Percentiles rank a stretch among this genome's conserved stretches.
Evolutionary conservation across 352 stramenopile genomes (phyloP).

Genomic region (Phytophthora pisi): DNA sequence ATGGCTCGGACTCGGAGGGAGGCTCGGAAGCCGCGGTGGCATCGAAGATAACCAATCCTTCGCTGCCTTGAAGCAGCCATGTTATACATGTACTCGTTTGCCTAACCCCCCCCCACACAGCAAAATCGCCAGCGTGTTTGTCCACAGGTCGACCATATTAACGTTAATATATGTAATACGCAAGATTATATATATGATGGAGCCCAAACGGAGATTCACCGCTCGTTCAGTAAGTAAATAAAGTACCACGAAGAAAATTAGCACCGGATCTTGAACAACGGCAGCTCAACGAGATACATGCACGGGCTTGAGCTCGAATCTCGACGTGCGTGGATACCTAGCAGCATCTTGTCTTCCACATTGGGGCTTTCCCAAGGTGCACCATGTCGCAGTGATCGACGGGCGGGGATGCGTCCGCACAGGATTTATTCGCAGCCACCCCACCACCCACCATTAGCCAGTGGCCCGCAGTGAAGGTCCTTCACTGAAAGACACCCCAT

Average conservation of each 20-base stretch:
- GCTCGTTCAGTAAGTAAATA: neutral
- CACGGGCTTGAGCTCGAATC: too few species aligned
- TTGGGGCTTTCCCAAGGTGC: neutral
- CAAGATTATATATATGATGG: neutral
- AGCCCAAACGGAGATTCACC: neutral
- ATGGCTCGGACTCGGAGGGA: neutral
- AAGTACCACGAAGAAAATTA: neutral
- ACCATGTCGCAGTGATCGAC: neutral
- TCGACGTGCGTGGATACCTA: too few species aligned
- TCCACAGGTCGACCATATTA: neutral
- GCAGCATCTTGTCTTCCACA: too few species aligned
- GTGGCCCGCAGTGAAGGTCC: neutral
- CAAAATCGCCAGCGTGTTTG: neutral
- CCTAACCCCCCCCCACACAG: neutral
- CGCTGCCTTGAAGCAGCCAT: neutral
- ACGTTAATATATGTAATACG: too few species aligned
- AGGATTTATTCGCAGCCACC: neutral
- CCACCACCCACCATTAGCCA: neutral
- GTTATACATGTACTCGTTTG: neutral
- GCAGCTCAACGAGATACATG: neutral
- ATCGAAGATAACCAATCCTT: neutral
- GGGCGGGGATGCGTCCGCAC: neutral
- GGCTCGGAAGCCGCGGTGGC: neutral
- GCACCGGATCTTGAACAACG: neutral
- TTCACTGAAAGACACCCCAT: neutral